Evolutionary conservation across 192 early-diverging fungal genomes (phyloP).

Genomic region (Glomus cerebriforme): DNA sequence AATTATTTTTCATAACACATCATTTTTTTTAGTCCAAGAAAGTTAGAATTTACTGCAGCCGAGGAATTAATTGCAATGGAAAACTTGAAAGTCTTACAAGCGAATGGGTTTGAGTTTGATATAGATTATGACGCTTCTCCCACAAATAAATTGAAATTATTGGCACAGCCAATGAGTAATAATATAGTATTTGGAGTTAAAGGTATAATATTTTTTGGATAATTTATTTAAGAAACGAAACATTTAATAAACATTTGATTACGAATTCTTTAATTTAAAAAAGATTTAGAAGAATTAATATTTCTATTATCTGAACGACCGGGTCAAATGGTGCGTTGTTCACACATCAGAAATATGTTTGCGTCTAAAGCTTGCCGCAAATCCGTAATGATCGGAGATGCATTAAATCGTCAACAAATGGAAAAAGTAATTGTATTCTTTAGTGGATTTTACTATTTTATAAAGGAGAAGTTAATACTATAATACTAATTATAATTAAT

Average conservation of each 20-base stretch:
- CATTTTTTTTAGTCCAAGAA: conserved; percentile 66
- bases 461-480: too few species aligned
- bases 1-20: too few species aligned
- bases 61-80: conserved; percentile 83
- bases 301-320: conserved; percentile 52
- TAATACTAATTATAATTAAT: neutral
- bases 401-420: conserved; percentile 74
- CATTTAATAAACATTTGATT: too few species aligned
- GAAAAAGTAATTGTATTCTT: conserved; percentile 45
- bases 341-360: conserved; percentile 70
- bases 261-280: neutral
- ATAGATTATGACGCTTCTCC: conserved; percentile 61
- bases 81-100: conserved; percentile 64
- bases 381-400: conserved; percentile 90
- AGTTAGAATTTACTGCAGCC: conserved; percentile 70
- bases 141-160: conserved; percentile 63
- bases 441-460: too few species aligned
- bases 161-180: conserved; percentile 76
- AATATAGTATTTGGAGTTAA: conserved; percentile 71
- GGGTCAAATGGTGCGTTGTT: conserved; percentile 66
- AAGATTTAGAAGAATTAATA: conserved; percentile 78
- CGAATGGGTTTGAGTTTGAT: conserved; percentile 82
- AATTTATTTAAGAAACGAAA: too few species aligned
- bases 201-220: conserved; percentile 38
- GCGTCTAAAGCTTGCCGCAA: conserved; percentile 90